Base-by-base conservation (phyloP, 1,284 basidiomycete species). In the Ganoderma lucidum region DNA sequence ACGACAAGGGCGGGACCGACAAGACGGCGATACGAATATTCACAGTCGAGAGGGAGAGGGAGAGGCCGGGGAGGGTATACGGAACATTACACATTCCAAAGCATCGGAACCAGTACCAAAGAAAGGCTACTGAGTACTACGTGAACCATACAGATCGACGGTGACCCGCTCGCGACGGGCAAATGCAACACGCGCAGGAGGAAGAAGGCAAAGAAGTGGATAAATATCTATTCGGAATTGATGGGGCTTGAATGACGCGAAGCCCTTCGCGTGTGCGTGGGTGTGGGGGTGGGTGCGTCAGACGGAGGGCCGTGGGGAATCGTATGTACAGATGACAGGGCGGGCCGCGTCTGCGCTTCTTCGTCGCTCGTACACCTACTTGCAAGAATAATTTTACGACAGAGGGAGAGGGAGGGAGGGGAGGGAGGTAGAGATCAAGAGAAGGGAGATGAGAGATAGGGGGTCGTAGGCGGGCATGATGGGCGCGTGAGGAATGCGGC, bases 181-280 rank as follows among this genome's bases (percentile, higher is more conserved):
- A 44, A 45, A 28, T 41, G 44, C 55, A 41, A 56, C 23, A 37
- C 9, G 44, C 12, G 60, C 44, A 48, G 42, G 44, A 55, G 66
- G 66, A 23, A 37, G 55, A 44, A 30, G 59, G 65, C 48, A 30
- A n/a, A 42, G 62, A 60, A 70, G 63, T 68, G 70, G 72, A 72
- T 74, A 74, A 75, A 76, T 78, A 77, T 75, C 70, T 76, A 77
- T 76, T 75, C 68, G 62, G 68, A 70, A 71, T 74, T 71, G 72
- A 64, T 78, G 83, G 83, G 83, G 78, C 81, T 82, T 83, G 75
- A 75, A 74, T 60, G 6, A 9, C 68, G 83, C 84, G 83, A 84
- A 84, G 83, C 83, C 84, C 84, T 85, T 85, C 84, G 84, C 82
- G 74, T 66, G 44, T 14, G 56, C 17, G 37, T 2, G 45, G 5